Evolutionary conservation across 2,329 filamentous ascomycete species (phyloP).

Genomic region (Polychaeton citri): DNA sequence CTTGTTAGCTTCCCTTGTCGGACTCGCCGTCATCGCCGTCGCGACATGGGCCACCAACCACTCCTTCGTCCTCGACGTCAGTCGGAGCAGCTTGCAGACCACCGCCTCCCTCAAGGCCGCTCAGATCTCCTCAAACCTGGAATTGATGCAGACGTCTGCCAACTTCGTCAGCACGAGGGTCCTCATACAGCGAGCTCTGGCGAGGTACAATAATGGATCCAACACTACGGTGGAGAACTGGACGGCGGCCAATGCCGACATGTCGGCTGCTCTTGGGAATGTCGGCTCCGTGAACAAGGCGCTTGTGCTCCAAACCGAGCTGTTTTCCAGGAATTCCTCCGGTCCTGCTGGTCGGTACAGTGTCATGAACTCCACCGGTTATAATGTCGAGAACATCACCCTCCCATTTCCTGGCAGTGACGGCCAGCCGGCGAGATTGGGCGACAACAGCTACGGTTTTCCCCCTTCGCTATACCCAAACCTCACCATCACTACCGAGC

Average conservation of each 20-base stretch:
- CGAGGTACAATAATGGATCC: slow-evolving; percentile 37
- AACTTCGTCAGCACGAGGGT: slow-evolving; percentile 55
- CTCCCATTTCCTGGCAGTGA: slow-evolving; percentile 50
- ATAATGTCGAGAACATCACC: slow-evolving; percentile 33
- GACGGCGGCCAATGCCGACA: slow-evolving; percentile 46
- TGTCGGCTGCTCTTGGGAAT: slow-evolving; percentile 56
- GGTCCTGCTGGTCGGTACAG: slow-evolving; percentile 37
- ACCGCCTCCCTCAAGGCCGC: slow-evolving; percentile 79
- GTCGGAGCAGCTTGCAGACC: slow-evolving; percentile 49
- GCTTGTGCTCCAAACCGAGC: slow-evolving; percentile 53
- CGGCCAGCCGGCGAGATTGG: slow-evolving; percentile 47
- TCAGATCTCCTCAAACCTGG: slow-evolving; percentile 64
- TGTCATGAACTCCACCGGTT: slow-evolving; percentile 51
- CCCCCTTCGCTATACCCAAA: slow-evolving; percentile 65
- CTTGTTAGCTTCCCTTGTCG: slow-evolving; percentile 57
- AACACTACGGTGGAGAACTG: slow-evolving; percentile 50
- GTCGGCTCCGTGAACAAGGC: slow-evolving; percentile 28
- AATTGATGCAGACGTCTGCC: slow-evolving; percentile 64
- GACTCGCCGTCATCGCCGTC: slow-evolving; percentile 65
- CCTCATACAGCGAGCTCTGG: slow-evolving; percentile 38
- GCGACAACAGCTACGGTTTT: slow-evolving; percentile 46
- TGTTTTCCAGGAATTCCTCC: slow-evolving; percentile 57
- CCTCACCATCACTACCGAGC: slow-evolving; percentile 46
- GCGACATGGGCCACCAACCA: slow-evolving; percentile 55
- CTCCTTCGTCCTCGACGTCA: slow-evolving; percentile 45